Conservation (phyloP, 139 green algal genomes). For the Edaphochlamys debaryana region DNA sequence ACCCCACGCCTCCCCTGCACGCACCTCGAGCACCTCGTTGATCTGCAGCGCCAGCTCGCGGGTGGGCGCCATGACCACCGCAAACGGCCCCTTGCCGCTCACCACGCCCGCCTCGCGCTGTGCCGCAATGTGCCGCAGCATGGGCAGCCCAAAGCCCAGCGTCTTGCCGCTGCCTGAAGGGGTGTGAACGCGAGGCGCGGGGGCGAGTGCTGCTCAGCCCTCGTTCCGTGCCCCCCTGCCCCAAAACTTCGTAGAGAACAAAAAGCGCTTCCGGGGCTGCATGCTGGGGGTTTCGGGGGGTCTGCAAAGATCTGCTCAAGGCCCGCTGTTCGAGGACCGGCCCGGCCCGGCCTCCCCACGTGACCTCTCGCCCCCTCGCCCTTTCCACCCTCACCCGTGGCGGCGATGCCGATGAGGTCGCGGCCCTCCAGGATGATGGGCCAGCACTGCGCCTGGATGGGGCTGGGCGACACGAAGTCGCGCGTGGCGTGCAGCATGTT, state of each 20-base stretch:
- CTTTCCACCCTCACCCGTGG: conserved; percentile 74
- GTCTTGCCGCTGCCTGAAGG: conserved; percentile 66
- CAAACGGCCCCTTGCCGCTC: conserved; percentile 68
- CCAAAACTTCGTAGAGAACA: too few relatives aligned
- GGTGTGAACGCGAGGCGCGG: too few relatives aligned
- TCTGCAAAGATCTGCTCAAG: too few relatives aligned
- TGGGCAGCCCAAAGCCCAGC: conserved; percentile 88
- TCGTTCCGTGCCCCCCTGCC: too few relatives aligned
- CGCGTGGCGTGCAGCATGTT: conserved; percentile 75
- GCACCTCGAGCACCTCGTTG: conserved; percentile 50
- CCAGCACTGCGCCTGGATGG: conserved; percentile 89
- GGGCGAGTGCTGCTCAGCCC: too few relatives aligned
- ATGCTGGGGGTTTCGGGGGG: too few relatives aligned
- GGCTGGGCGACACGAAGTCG: conserved; percentile 77
- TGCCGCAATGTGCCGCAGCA: conserved; percentile 79
- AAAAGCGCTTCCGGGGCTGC: too few relatives aligned
- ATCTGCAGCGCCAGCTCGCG: conserved; percentile 94
- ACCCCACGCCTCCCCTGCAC: too few relatives aligned
- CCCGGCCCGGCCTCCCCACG: too few relatives aligned
- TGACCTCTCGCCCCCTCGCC: too few relatives aligned
- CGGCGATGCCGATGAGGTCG: conserved; percentile 90
- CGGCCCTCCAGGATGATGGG: conserved; percentile 82
- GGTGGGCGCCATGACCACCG: conserved; percentile 89
- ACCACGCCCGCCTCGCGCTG: conserved; percentile 62
- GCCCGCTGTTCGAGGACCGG: too few relatives aligned